phyloP scores from a whole-genome alignment of 768 basidiomycete species.

The Mycena haematopus region DNA sequence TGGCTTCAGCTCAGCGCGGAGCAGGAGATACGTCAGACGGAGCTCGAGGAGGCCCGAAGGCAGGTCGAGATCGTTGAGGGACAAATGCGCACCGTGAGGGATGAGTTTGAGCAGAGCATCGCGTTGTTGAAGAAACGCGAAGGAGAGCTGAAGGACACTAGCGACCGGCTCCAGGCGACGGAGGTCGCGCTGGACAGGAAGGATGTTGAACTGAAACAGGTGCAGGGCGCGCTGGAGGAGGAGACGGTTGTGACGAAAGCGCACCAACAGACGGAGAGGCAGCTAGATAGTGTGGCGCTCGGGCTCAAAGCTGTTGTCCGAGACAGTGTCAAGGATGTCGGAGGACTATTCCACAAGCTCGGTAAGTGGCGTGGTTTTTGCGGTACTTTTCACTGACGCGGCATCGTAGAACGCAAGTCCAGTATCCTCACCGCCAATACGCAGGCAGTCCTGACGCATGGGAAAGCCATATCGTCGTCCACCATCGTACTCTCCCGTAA shows the following conservation, averaged over 20 bases:
- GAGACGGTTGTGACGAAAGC: constrained; percentile 81
- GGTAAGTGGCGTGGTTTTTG: constrained; percentile 52
- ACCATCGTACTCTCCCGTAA: constrained; percentile 59
- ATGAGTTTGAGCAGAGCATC: constrained; percentile 93
- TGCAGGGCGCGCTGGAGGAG: constrained; percentile 73
- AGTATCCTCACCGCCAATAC: constrained; percentile 68
- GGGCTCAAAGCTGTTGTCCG: constrained; percentile 68
- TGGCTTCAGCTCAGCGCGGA: constrained; percentile 85
- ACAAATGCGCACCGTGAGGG: constrained; percentile 78
- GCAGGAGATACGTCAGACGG: constrained; percentile 77
- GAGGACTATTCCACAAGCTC: constrained; percentile 80
- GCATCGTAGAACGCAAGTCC: constrained; percentile 71
- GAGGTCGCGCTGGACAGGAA: constrained; percentile 58
- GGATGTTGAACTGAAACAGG: constrained; percentile 62
- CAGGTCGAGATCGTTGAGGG: constrained; percentile 85
- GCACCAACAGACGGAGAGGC: constrained; percentile 74
- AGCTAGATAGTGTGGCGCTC: constrained; percentile 74
- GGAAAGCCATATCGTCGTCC: constrained; percentile 61
- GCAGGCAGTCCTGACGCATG: constrained; percentile 66
- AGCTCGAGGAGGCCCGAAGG: constrained; percentile 82
- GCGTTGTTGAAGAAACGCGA: constrained; percentile 76
- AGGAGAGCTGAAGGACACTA: constrained; percentile 72
- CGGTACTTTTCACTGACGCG: constrained; percentile 19
- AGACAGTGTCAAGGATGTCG: constrained; percentile 76
- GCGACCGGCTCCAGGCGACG: constrained; percentile 58